Evolutionary conservation across 2,329 filamentous ascomycete species (phyloP).

Genomic region (Xylariales sp.): DNA sequence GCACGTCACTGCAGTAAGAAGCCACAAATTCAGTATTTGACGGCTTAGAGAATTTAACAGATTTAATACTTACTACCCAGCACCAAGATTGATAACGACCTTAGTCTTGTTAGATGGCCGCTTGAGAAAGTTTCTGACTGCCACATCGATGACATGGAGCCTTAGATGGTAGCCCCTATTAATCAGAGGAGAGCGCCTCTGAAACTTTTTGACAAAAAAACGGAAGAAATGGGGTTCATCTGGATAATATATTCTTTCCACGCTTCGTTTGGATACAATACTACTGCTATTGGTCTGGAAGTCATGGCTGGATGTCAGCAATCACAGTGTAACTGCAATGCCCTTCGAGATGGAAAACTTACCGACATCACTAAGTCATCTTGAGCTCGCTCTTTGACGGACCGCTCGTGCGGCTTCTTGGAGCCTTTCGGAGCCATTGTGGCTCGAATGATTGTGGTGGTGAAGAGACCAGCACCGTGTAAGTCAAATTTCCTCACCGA

Average conservation of each 20-base stretch:
- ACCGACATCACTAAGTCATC: conserved; percentile 51
- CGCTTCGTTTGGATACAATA: conserved; percentile 87
- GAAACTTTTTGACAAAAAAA: conserved; percentile 81
- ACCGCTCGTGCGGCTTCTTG: conserved; percentile 11
- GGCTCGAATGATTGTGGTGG: too few species aligned
- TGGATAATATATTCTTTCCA: conserved; percentile 82
- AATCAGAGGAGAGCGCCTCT: conserved; percentile 80
- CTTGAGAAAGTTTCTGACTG: conserved; percentile 69
- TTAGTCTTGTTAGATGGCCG: conserved; percentile 52
- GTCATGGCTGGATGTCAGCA: conserved; percentile 5
- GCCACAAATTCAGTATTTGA: background rate
- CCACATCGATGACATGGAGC: conserved; percentile 74
- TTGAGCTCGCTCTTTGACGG: conserved; percentile 26
- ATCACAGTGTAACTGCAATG: background rate
- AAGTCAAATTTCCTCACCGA: too few species aligned
- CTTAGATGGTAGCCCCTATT: conserved; percentile 87
- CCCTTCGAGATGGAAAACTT: conserved; percentile 18
- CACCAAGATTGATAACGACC: conserved; percentile 79
- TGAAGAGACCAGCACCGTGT: too few species aligned
- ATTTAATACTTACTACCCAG: conserved; percentile 69
- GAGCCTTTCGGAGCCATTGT: conserved; percentile 3
- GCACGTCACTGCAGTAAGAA: conserved; percentile 60
- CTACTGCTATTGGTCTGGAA: conserved; percentile 80
- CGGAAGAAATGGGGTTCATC: conserved; percentile 78
- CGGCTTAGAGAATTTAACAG: background rate